Conservation (phyloP, 352 stramenopile genomes). For the Globisporangium irregulare region DNA sequence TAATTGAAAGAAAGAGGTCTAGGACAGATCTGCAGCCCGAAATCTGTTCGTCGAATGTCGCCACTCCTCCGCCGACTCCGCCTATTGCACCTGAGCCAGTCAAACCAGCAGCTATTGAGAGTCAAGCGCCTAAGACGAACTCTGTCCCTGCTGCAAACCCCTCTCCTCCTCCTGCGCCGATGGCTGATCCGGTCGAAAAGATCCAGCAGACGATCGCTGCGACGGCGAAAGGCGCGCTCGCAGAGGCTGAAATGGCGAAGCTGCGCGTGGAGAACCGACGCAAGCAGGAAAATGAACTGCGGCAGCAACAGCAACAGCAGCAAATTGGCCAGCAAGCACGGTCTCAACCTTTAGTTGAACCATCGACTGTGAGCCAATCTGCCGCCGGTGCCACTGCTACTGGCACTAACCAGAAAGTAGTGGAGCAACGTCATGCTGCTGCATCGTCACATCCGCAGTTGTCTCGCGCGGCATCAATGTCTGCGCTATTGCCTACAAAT, state of each 20-base stretch:
- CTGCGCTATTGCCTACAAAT: background rate
- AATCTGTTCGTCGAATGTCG: background rate
- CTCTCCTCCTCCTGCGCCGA: background rate
- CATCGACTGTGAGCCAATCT: background rate
- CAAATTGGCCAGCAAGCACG: background rate
- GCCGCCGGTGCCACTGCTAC: background rate
- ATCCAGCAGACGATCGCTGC: slow-evolving; percentile 37
- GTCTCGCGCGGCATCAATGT: slow-evolving; percentile 9
- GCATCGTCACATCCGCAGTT: background rate
- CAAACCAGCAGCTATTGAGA: background rate
- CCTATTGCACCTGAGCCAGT: background rate
- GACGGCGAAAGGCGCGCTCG: slow-evolving; percentile 54
- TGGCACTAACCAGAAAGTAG: background rate
- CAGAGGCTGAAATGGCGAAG: slow-evolving; percentile 70
- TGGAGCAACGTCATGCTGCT: background rate
- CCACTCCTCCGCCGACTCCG: too few relatives aligned
- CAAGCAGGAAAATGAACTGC: slow-evolving; percentile 50
- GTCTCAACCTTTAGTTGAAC: background rate
- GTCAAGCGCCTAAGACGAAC: background rate
- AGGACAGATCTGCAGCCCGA: background rate
- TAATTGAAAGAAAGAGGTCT: background rate
- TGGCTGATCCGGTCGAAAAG: slow-evolving; percentile 2
- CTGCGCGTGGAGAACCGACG: slow-evolving; percentile 57
- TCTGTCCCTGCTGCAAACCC: background rate
- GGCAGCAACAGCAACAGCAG: slow-evolving; percentile 31